Percentiles rank a stretch among this genome's conserved stretches.
phyloP scores from a whole-genome alignment of 169 alveolate genomes.

The Amoebophrya sp. region DNA sequence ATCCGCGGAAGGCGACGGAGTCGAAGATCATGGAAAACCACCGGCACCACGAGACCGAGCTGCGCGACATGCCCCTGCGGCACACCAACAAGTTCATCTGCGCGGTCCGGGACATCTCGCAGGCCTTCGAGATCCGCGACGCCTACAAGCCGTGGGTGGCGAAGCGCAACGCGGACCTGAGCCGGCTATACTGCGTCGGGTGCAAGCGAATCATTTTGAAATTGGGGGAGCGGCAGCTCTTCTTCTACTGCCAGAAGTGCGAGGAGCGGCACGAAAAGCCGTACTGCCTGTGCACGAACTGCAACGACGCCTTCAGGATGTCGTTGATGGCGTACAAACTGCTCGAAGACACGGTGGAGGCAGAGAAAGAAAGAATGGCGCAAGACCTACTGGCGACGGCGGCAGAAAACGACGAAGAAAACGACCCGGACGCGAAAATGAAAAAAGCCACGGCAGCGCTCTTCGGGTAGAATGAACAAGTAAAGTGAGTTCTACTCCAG shows the following conservation, averaged over 20 bases:
- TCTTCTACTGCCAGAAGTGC: background rate
- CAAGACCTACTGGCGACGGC: background rate
- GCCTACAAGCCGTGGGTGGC: background rate
- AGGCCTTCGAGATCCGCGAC: background rate
- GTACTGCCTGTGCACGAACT: background rate
- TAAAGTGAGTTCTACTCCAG: no score
- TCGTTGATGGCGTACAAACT: background rate
- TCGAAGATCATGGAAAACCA: background rate
- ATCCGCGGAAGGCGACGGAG: background rate
- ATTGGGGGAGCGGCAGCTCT: background rate
- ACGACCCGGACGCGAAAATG: no score
- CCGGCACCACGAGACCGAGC: background rate
- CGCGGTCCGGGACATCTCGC: background rate
- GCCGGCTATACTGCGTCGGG: background rate
- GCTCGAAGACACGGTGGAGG: background rate
- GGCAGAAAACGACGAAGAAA: no score
- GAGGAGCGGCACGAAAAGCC: background rate
- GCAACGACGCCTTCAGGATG: background rate
- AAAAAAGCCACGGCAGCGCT: no score
- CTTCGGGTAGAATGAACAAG: no score
- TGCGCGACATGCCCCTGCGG: conserved; percentile 1
- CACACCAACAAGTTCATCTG: background rate
- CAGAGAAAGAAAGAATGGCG: background rate
- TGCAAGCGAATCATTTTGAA: background rate
- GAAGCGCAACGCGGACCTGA: background rate